A percentile compares a stretch with the other conserved stretches of the same genome.
Conservation (phyloP, 208 protist genomes). For the Leishmania mexicana region DNA sequence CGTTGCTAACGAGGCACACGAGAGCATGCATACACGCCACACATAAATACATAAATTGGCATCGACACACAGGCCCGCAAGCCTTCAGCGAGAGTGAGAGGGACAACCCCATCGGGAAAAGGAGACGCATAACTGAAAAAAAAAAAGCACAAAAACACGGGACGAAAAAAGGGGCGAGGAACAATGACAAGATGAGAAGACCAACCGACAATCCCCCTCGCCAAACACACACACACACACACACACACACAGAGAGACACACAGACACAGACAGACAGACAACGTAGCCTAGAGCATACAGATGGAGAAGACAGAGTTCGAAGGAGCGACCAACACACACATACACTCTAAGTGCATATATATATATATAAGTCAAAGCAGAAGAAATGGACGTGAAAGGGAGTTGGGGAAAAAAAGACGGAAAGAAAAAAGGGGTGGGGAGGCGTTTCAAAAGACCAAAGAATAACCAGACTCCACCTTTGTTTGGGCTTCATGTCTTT, state of each 20-base stretch:
- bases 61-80: no score
- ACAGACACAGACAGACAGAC: neutral
- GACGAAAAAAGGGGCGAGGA: neutral
- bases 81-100: no score
- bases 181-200: no score
- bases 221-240: no score
- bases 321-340: neutral
- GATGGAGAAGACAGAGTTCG: neutral
- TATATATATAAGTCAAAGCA: neutral
- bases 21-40: neutral
- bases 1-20: no score
- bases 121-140: neutral
- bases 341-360: neutral
- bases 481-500: neutral
- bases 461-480: neutral
- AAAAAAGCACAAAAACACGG: neutral
- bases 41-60: neutral
- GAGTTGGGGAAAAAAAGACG: no score
- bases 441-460: neutral
- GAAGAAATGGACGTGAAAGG: no score
- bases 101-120: neutral
- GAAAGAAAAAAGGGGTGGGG: no score
- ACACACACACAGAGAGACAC: neutral
- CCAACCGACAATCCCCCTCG: no score
- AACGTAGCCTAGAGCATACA: neutral